Percentiles rank a stretch among this genome's conserved stretches.
These are phyloP conservation scores for Sisymbrium irio DNA, from an alignment of 345 rosid species.

Conservation along the genomic window DNA sequence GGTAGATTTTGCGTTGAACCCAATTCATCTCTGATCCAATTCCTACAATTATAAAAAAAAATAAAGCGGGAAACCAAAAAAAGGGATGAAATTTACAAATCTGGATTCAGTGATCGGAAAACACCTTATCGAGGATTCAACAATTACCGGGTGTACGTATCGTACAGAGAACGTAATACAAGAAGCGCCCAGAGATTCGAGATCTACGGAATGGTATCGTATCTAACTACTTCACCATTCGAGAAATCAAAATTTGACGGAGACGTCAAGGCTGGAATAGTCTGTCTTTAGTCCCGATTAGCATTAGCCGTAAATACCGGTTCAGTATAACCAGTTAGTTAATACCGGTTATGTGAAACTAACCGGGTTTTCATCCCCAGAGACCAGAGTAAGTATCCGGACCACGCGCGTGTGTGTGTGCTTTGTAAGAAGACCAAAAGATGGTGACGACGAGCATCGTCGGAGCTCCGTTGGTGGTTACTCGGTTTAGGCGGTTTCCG, in stretches of 20 bases:
- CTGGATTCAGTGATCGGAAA: background rate
- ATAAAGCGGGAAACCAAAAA: too few relatives aligned
- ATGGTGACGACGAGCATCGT: constrained; percentile 40
- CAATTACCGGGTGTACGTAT: background rate
- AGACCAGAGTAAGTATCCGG: too few relatives aligned
- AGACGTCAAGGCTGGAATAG: constrained; percentile 14
- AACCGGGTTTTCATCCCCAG: background rate
- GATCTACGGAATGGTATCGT: constrained; percentile 5
- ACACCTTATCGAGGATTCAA: background rate
- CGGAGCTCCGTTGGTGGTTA: constrained; percentile 28
- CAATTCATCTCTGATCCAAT: constrained; percentile 64
- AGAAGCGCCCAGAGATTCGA: constrained; percentile 5
- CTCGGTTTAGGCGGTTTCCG: constrained; percentile 9
- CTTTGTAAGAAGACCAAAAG: constrained; percentile 10
- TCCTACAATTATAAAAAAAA: too few relatives aligned
- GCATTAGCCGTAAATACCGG: too few relatives aligned
- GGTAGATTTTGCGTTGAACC: constrained; percentile 93
- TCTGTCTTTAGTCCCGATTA: too few relatives aligned
- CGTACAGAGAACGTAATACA: background rate
- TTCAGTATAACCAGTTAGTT: background rate
- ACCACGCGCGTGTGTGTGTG: background rate
- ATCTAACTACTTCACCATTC: background rate
- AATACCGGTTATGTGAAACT: background rate
- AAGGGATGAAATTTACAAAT: background rate
- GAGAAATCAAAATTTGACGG: constrained; percentile 22